A percentile compares a stretch with the other conserved stretches of the same genome.
phyloP scores from a whole-genome alignment of 164 flowering plant genomes.

The Macadamia tetraphylla region DNA sequence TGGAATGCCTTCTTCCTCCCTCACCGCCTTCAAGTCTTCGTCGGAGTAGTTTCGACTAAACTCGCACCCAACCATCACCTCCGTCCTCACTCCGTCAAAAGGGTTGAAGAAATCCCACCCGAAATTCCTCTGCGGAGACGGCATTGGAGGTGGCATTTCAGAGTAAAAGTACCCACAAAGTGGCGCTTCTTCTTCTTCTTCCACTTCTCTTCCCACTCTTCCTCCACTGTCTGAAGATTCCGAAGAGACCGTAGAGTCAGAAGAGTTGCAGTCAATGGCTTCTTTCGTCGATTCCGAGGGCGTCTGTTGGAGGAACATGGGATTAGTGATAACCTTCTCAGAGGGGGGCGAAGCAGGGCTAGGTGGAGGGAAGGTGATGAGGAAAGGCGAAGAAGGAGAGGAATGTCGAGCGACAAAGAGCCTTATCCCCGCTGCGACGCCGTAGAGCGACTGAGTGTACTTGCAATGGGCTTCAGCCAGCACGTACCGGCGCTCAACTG shows the following conservation, averaged over 20 bases:
- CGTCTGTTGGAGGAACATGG: slow-evolving; percentile 53
- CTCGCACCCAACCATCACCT: slow-evolving; percentile 43
- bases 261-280: slow-evolving; percentile 27
- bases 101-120: slow-evolving; percentile 45
- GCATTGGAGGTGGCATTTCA: slow-evolving; percentile 38
- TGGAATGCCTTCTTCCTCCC: slow-evolving; percentile 74
- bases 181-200: slow-evolving; percentile 9
- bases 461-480: slow-evolving; percentile 47
- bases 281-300: slow-evolving; percentile 48
- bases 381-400: slow-evolving; percentile 33
- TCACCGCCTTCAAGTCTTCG: slow-evolving; percentile 70
- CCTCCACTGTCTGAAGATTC: slow-evolving; percentile 16
- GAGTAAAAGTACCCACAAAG: slow-evolving; percentile 18
- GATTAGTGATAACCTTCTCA: slow-evolving; percentile 43
- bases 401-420: slow-evolving; percentile 45
- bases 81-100: slow-evolving; percentile 54
- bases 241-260: slow-evolving; percentile 15
- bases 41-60: slow-evolving; percentile 44
- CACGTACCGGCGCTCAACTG: slow-evolving; percentile 34
- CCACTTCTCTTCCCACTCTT: slow-evolving; percentile 25
- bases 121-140: slow-evolving; percentile 42
- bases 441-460: slow-evolving; percentile 37
- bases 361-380: slow-evolving; percentile 30
- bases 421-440: slow-evolving; percentile 42
- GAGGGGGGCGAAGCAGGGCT: slow-evolving; percentile 16